Evolutionary conservation across 495 filamentous ascomycete genomes (phyloP).

Genomic region (Daldinia bambusicola): DNA sequence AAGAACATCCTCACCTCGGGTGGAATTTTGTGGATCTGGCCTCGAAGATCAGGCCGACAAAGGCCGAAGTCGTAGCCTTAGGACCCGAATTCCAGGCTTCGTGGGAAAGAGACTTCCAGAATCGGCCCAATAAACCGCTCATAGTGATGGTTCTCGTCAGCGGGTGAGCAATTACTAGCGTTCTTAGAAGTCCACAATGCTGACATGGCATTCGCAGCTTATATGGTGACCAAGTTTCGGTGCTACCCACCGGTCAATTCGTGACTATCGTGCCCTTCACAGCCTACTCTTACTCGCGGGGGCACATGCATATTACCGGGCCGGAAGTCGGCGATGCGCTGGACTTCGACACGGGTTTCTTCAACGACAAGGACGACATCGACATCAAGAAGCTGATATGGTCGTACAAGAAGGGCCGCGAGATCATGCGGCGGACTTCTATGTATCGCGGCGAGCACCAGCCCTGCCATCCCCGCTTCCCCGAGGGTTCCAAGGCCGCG

Average conservation of each 20-base stretch:
- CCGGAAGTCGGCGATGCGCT: slow-evolving; percentile 47
- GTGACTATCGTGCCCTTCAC: slow-evolving; percentile 52
- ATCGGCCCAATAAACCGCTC: slow-evolving; percentile 51
- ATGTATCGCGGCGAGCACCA: slow-evolving; percentile 64
- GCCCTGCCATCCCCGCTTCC: slow-evolving; percentile 62
- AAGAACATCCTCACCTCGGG: slow-evolving; percentile 48
- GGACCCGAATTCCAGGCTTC: slow-evolving; percentile 53
- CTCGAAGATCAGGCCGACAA: slow-evolving; percentile 56
- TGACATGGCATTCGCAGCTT: slow-evolving; percentile 5
- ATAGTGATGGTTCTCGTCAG: slow-evolving; percentile 47
- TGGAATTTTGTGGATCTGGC: slow-evolving; percentile 62
- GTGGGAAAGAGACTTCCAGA: slow-evolving; percentile 60
- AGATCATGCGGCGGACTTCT: slow-evolving; percentile 64
- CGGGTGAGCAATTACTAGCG: too few species aligned
- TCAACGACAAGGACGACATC: slow-evolving; percentile 54
- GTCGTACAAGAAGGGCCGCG: slow-evolving; percentile 65
- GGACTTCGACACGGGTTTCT: slow-evolving; percentile 57
- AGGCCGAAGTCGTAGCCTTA: slow-evolving; percentile 53
- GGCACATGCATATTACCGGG: slow-evolving; percentile 64
- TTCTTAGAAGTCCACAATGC: too few species aligned
- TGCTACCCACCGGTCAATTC: slow-evolving; percentile 48
- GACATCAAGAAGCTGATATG: slow-evolving; percentile 59
- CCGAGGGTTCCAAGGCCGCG: slow-evolving; percentile 55
- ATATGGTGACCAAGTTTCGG: background rate
- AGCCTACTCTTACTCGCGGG: slow-evolving; percentile 66